Evolutionary conservation across 352 stramenopile genomes (phyloP).

Genomic region (Discostella stelligera): DNA sequence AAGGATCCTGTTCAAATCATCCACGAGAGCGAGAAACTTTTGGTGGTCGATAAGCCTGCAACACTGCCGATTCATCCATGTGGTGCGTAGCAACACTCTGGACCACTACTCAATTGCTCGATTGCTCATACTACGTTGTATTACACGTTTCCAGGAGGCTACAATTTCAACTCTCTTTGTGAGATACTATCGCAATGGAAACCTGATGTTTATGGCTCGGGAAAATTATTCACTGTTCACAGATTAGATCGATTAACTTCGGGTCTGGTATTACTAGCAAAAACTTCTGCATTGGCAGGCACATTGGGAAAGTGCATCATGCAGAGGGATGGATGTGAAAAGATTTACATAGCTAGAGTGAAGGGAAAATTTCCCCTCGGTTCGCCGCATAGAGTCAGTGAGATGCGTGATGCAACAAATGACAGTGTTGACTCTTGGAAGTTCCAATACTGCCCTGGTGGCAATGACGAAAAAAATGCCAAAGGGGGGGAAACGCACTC

Average conservation of each 20-base stretch:
- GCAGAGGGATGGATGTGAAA: conserved; percentile 83
- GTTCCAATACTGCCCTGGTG: conserved; percentile 13
- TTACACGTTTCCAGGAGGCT: conserved; percentile 31
- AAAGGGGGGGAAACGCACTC: neutral
- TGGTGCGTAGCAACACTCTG: conserved; percentile 29
- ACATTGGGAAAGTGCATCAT: conserved; percentile 79
- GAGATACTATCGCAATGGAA: conserved; percentile 78
- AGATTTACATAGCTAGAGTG: conserved; percentile 94
- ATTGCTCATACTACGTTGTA: neutral
- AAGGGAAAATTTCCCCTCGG: conserved; percentile 86
- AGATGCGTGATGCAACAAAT: conserved; percentile 7
- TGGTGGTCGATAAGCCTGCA: conserved; percentile 76
- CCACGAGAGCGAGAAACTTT: conserved; percentile 55
- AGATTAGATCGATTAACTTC: conserved; percentile 95
- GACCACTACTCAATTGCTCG: neutral
- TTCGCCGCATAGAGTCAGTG: conserved; percentile 4
- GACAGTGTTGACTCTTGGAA: conserved; percentile 27
- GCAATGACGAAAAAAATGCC: neutral
- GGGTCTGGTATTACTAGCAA: conserved; percentile 85
- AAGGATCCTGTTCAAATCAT: conserved; percentile 52
- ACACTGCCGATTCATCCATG: conserved; percentile 79
- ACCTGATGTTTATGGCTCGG: conserved; percentile 31
- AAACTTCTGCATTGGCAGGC: conserved; percentile 70
- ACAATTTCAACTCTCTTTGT: conserved; percentile 77
- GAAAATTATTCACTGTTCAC: conserved; percentile 87